Base-by-base conservation (phyloP, 1,284 basidiomycete genomes). In the Thecaphora thlaspeos region DNA sequence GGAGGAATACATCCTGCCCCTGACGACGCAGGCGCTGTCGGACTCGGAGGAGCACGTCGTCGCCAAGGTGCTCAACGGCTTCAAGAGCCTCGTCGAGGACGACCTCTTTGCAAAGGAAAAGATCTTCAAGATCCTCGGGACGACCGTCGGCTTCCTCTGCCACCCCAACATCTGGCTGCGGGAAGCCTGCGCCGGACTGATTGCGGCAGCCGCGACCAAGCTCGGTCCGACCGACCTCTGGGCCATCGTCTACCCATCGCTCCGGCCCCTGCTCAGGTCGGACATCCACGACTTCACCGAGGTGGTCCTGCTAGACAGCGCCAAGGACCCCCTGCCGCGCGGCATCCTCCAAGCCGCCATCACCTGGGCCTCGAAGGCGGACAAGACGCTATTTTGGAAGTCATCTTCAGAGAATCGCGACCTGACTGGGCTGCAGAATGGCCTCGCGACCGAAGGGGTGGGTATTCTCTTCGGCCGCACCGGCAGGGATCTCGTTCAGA, bases 81-180 rank as follows among this genome's bases (percentile, higher is more conserved):
- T 98, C 41, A 89, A 88, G 0, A 89, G 87, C 70, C 82, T 98
- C 18, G 89, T 89, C 48, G 88, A 92, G 70, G 82, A 92, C 3
- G 88, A 89, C 0, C 79, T 97, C 15, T 88, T 97, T 76, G 87
- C 89, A 73, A 90, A 91, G 75, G 88, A 89, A 84, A 84, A 88
- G n/a, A 86, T 95, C 41, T 93, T 92, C 90, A 91, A 97, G 61
- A 81, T 96, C 32, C 89, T 95, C 83, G 89, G 86, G 48, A 85
- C 87, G 0, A 87, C 88, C 0, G 81, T 91, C 9, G 89, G 90
- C 1, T 93, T 97, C 74, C 80, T 98, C 37, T 94, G 90, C 68
- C 95, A 99, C 78, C 94, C 95, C 0, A 94, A 96, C 78, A 80
- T 86, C n/a, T 97, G 94, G 93, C 89, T 98, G 70, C 90, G 96